Percentiles rank a stretch among this genome's conserved stretches.
Evolutionary conservation across 2,329 filamentous ascomycete species (phyloP).

Genomic region (Botrytis medusae): DNA sequence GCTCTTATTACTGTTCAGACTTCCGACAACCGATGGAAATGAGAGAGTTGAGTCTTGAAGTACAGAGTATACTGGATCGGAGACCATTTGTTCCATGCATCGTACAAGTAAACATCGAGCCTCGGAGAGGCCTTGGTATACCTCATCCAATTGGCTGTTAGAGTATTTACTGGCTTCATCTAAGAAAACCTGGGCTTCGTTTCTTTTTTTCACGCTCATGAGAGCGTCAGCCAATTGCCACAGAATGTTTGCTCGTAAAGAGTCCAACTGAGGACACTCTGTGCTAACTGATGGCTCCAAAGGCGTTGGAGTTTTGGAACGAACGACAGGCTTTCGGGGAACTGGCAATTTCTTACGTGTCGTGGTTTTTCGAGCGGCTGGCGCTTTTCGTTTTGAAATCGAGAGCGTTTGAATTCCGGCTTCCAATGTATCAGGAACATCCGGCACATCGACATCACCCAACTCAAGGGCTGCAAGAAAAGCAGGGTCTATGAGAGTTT

Average conservation of each 20-base stretch:
- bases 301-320: constrained; percentile 33
- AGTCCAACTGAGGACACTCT: constrained; percentile 42
- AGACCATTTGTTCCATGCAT: constrained; percentile 69
- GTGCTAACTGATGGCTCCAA: constrained; percentile 29
- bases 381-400: constrained; percentile 40
- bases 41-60: constrained; percentile 92
- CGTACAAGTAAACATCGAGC: constrained; percentile 68
- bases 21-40: constrained; percentile 63
- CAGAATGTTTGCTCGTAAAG: constrained; percentile 49
- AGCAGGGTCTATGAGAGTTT: constrained; percentile 45
- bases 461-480: constrained; percentile 27
- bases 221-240: constrained; percentile 52
- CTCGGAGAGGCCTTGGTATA: constrained; percentile 57
- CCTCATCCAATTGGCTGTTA: constrained; percentile 45
- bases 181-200: constrained; percentile 57
- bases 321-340: constrained; percentile 37
- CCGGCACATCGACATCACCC: constrained; percentile 28
- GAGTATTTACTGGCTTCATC: constrained; percentile 50
- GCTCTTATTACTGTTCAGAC: constrained; percentile 29
- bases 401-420: constrained; percentile 32
- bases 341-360: constrained; percentile 35
- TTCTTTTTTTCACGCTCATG: constrained; percentile 51
- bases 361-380: constrained; percentile 27
- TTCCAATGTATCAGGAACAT: constrained; percentile 29
- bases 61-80: constrained; percentile 82